Conservation (phyloP, 768 basidiomycete genomes). For the Asterophora parasitica region DNA sequence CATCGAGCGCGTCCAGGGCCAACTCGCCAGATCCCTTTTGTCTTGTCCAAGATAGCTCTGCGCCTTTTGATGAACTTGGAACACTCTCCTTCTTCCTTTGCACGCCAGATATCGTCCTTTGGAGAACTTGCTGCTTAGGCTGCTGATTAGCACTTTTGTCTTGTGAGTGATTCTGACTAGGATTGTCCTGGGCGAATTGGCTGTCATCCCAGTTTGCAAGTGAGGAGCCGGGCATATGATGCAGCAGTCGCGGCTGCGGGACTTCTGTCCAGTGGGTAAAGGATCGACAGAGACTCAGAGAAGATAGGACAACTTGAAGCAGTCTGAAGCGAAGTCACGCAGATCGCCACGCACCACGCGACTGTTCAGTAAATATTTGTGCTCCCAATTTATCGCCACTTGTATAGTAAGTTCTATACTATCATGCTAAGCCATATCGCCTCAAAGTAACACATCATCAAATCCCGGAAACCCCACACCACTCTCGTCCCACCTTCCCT, state of each 20-base stretch:
- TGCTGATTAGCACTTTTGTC: background rate
- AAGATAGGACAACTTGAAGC: too few species aligned
- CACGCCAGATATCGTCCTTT: background rate
- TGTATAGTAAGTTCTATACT: too few species aligned
- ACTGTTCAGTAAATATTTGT: background rate
- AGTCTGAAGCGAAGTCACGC: background rate
- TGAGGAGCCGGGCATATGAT: slow-evolving; percentile 14
- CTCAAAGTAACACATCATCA: slow-evolving; percentile 26
- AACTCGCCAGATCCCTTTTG: slow-evolving; percentile 7
- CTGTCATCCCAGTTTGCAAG: slow-evolving; percentile 18
- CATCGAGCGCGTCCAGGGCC: background rate
- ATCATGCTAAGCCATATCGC: too few species aligned
- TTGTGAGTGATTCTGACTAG: too few species aligned
- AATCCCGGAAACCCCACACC: slow-evolving; percentile 33
- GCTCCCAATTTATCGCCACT: too few species aligned
- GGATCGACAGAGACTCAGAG: too few species aligned
- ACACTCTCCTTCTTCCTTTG: too few species aligned
- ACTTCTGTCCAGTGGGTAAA: background rate
- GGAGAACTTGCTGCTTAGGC: background rate
- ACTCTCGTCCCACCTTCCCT: slow-evolving; percentile 14
- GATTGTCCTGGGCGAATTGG: slow-evolving; percentile 1
- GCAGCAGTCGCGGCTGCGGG: background rate
- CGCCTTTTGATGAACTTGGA: too few species aligned
- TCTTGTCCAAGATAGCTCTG: too few species aligned
- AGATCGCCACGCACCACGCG: background rate